phyloP scores from a whole-genome alignment of 306 rosid genomes.

The Vigna mungo region DNA sequence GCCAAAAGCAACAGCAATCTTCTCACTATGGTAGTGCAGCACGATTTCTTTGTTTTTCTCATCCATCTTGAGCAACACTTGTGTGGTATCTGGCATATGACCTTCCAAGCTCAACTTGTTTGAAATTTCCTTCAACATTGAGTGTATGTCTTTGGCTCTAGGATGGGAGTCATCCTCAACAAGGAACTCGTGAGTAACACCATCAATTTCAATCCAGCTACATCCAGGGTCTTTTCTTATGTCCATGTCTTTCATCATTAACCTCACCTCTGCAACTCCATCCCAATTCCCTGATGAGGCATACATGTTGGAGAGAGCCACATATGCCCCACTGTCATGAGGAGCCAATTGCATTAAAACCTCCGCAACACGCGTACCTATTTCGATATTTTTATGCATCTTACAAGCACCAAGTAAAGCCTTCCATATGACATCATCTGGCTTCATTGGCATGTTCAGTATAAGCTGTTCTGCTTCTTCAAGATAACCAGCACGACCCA shows the following conservation, averaged over 20 bases:
- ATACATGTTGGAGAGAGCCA: slow-evolving; percentile 82
- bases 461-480: slow-evolving; percentile 81
- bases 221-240: slow-evolving; percentile 87
- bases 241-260: slow-evolving; percentile 74
- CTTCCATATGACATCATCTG: slow-evolving; percentile 87
- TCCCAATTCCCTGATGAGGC: slow-evolving; percentile 78
- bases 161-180: slow-evolving; percentile 77
- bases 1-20: slow-evolving; percentile 88
- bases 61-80: slow-evolving; percentile 72
- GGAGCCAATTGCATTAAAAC: slow-evolving; percentile 70
- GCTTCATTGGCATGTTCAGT: slow-evolving; percentile 62
- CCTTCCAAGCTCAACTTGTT: slow-evolving; percentile 59
- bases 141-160: slow-evolving; percentile 69
- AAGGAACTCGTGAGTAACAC: slow-evolving; percentile 75
- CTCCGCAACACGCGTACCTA: slow-evolving; percentile 62
- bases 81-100: slow-evolving; percentile 61
- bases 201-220: slow-evolving; percentile 79
- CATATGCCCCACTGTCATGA: slow-evolving; percentile 78
- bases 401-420: slow-evolving; percentile 86
- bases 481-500: slow-evolving; percentile 41
- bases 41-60: slow-evolving; percentile 61
- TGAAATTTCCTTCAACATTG: slow-evolving; percentile 69
- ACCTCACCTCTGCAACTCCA: slow-evolving; percentile 70
- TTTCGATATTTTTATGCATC: slow-evolving; percentile 63
- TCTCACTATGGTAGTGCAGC: slow-evolving; percentile 78